A percentile compares a stretch with the other conserved stretches of the same genome.
Evolutionary conservation across 2,329 filamentous ascomycete genomes (phyloP).

Genomic region (Lasiodiplodia citricola): DNA sequence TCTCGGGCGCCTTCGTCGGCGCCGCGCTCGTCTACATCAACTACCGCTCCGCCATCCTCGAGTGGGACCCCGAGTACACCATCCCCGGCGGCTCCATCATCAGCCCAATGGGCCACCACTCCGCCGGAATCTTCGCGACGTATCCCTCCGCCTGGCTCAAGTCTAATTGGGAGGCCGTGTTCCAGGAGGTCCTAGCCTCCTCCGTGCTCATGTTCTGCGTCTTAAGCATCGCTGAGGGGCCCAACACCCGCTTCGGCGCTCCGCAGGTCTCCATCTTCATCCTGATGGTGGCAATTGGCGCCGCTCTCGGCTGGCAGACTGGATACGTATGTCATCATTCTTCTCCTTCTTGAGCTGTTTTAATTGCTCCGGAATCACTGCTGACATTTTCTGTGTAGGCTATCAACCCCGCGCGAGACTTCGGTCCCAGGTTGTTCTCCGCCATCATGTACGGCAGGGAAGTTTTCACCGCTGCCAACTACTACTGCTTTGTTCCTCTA

Average conservation of each 20-base stretch:
- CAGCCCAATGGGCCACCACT: slow-evolving; percentile 59
- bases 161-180: slow-evolving; percentile 67
- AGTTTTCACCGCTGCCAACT: slow-evolving; percentile 70
- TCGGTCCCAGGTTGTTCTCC: slow-evolving; percentile 70
- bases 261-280: slow-evolving; percentile 63
- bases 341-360: no score
- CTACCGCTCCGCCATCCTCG: slow-evolving; percentile 60
- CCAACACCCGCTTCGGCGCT: slow-evolving; percentile 44
- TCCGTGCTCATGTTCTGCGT: slow-evolving; percentile 74
- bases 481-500: slow-evolving; percentile 80
- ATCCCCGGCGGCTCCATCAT: slow-evolving; percentile 65
- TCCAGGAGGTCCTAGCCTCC: slow-evolving; percentile 73
- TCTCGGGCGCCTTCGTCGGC: slow-evolving; percentile 70
- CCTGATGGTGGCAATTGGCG: slow-evolving; percentile 74
- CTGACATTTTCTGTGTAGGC: slow-evolving; percentile 61
- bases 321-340: slow-evolving; percentile 33
- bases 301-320: slow-evolving; percentile 77
- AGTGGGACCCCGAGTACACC: slow-evolving; percentile 64
- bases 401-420: slow-evolving; percentile 75
- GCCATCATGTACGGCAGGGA: slow-evolving; percentile 71
- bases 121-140: slow-evolving; percentile 74
- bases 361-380: neutral
- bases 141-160: slow-evolving; percentile 72
- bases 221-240: slow-evolving; percentile 68
- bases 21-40: slow-evolving; percentile 52